These are phyloP conservation scores for Alternaria sp. DNA, from an alignment of 2,329 filamentous ascomycete species.

Conservation along the genomic window DNA sequence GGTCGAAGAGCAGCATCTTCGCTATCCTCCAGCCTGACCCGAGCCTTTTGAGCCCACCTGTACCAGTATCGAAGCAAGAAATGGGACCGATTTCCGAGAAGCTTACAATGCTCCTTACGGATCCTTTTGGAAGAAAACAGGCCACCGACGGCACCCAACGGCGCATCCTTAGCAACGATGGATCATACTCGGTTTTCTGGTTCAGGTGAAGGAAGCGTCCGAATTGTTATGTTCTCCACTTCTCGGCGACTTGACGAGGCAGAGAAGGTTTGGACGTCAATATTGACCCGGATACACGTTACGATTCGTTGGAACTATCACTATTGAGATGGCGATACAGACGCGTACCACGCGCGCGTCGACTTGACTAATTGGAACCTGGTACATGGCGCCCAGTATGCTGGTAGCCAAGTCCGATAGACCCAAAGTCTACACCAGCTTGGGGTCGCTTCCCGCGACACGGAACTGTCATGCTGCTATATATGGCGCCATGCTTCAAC, in stretches of 20 bases:
- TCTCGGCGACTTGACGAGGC: background rate
- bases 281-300: background rate
- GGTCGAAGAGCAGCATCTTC: constrained; percentile 48
- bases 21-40: constrained; percentile 41
- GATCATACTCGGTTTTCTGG: constrained; percentile 46
- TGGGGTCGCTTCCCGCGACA: background rate
- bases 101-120: constrained; percentile 42
- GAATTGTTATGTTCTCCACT: background rate
- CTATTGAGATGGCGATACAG: background rate
- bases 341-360: background rate
- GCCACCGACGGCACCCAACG: constrained; percentile 36
- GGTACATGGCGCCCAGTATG: background rate
- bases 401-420: background rate
- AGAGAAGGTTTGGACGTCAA: background rate
- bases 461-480: constrained; percentile 10
- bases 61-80: constrained; percentile 43
- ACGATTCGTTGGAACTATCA: background rate
- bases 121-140: constrained; percentile 49
- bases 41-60: constrained; percentile 33
- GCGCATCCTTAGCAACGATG: constrained; percentile 43
- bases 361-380: background rate
- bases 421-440: background rate
- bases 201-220: constrained; percentile 37
- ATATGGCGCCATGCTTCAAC: constrained; percentile 2
- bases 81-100: constrained; percentile 49